Evolutionary conservation across 805 yeast genomes (phyloP), one percentile per base, ranked within the genome.

Genomic region (Starmerella floricola): DNA sequence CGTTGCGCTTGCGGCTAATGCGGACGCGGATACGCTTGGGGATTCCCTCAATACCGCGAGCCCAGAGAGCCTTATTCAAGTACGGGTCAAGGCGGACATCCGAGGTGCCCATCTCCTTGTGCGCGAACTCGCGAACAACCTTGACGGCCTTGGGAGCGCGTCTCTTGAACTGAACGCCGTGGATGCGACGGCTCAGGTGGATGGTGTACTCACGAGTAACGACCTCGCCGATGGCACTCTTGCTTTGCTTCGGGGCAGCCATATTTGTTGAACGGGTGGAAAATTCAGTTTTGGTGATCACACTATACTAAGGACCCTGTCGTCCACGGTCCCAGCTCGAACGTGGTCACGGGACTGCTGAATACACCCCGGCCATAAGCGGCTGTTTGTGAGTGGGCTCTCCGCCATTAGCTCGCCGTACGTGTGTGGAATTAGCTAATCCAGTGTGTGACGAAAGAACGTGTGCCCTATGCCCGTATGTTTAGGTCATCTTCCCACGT

Each of bases 121-220:
- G 77, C 66, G 97, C 96, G 69, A 91, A 91, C 74, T 83, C 86
- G 79, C 85, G 88, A 76, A 91, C 87, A 73, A 86, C 98, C 83
- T 85, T 91, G 74, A 88, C 91, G 64, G 99, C 98, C 69, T 75
- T 84, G 74, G 99, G 99, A 66, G 99, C 99, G 77, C 96, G 86
- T 82, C 82, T 83, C 79, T 91, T 91, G 95, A 88, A 91, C 73
- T 85, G 82, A 62, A 80, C 87, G 77, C 97, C 97, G 74, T 84
- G 94, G 69, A 84, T 94, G 76, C 97, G 86, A 74, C 86, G 88
- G 94, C 86, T 95, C 73, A 88, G 76, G 85, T 91, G 88, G 73
- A 91, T 87, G 79, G 98, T 91, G 85, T 91, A 91, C 76, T 91
- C 99, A 74, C 99, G 94, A 71, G 98, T 83, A 73, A 91, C 96